Evolutionary conservation across 2,329 filamentous ascomycete species (phyloP), one percentile per base, ranked within the genome.

Genomic region (Sporothrix phasma): DNA sequence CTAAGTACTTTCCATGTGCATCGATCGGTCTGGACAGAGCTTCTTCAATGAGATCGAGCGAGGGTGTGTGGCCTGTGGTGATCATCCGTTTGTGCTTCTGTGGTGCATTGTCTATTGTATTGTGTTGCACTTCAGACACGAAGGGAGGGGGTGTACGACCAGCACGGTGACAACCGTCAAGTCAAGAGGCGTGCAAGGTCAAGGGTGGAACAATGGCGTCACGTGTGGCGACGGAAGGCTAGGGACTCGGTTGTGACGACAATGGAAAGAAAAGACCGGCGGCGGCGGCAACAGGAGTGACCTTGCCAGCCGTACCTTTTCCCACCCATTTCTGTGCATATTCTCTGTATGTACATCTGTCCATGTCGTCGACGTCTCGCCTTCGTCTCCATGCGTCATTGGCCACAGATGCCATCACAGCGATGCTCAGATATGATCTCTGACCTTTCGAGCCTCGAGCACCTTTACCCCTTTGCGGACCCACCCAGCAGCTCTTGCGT

Each of bases 201-300:
- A 24, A 58, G 43, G 15, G 46, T 39, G 62, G 43, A 46, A 46
- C 43, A 17, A 51, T 61, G 62, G 45, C 63, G 56, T 64, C 63
- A 64, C 63, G 63, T 64, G 63, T 61, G 63, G 56, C 63, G 53
- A 64, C 47, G 26, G 37, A 43, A 29, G 15, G 54, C 7, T 10
- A 2, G 24, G 13, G 22, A n/a, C 37, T 34, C 15, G 54, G 37
- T 10, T 29, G 39, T 58, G 54, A 58, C 54, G 37, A 58, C 34
- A 58, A 41, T 41, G 22, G 37, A 19, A n/a, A n/a, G 37, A 41
- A 43, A 43, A 15, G 29, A 37, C 37, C 54, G 37, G 37, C 22
- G n/a, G 51, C 8, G n/a, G 22, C 31, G 39, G 24, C 29, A 37
- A 15, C 19, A 37, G 49, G 31, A 11, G 49, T n/a, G 49, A 8